phyloP scores from a whole-genome alignment of 1,139 yeast genomes.

The Geotrichum reessii region DNA sequence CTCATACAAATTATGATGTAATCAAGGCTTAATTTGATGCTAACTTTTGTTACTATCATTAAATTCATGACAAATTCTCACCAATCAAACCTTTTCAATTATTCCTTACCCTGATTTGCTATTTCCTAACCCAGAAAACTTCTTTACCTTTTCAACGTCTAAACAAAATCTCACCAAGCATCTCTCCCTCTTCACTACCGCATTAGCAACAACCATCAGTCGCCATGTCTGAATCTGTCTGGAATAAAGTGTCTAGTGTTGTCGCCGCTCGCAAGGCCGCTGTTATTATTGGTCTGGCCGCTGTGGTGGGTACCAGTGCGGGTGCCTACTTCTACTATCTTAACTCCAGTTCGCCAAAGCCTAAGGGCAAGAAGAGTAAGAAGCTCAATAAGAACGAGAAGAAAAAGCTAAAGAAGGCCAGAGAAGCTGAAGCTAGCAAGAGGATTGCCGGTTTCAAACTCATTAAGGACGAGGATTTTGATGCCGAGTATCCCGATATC shows the following conservation, averaged over 20 bases:
- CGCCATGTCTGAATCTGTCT: slow-evolving; percentile 10
- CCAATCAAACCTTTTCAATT: background rate
- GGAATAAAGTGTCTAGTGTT: slow-evolving; percentile 21
- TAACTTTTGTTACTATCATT: background rate
- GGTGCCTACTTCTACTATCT: slow-evolving; percentile 28
- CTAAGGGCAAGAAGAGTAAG: slow-evolving; percentile 22
- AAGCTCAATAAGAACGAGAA: slow-evolving; percentile 29
- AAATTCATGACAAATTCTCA: background rate
- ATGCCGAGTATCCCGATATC: slow-evolving; percentile 33
- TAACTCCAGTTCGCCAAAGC: slow-evolving; percentile 18
- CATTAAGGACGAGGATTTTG: slow-evolving; percentile 24
- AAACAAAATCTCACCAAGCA: too few relatives aligned
- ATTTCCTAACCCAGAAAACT: background rate
- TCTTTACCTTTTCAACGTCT: background rate
- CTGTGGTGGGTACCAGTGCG: slow-evolving; percentile 33
- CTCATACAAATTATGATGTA: background rate
- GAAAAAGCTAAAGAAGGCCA: slow-evolving; percentile 28
- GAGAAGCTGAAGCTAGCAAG: slow-evolving; percentile 15
- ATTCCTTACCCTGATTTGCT: slow-evolving; percentile 6
- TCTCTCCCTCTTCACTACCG: background rate
- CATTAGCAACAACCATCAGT: background rate
- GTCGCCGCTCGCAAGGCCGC: slow-evolving; percentile 30
- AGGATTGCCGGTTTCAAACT: slow-evolving; percentile 24
- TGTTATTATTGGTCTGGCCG: slow-evolving; percentile 30
- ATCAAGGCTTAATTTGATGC: background rate